Conservation (phyloP, 768 basidiomycete genomes). For the Lactarius psammicola region DNA sequence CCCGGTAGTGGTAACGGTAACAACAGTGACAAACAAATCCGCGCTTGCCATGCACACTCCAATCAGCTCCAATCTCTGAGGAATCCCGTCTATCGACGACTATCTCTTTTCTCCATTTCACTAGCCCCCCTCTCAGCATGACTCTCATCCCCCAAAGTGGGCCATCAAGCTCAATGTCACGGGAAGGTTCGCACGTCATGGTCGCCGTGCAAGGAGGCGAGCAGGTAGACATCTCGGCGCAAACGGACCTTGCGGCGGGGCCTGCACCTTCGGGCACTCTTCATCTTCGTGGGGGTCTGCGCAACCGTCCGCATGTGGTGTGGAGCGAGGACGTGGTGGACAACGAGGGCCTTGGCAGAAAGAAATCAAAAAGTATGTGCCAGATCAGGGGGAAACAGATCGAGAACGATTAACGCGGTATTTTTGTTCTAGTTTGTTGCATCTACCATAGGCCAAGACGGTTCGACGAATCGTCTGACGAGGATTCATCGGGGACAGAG, state of each 20-base stretch:
- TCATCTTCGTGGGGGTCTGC: constrained; percentile 18
- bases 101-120: not conserved
- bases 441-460: constrained; percentile 83
- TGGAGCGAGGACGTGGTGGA: constrained; percentile 68
- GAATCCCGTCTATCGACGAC: not conserved
- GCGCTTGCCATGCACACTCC: too few relatives aligned
- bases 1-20: too few relatives aligned
- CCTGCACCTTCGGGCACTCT: constrained; percentile 1
- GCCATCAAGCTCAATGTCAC: constrained; percentile 4
- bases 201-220: constrained; percentile 9
- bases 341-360: constrained; percentile 85
- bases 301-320: constrained; percentile 50
- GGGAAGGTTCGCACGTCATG: constrained; percentile 15
- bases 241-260: not conserved
- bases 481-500: constrained; percentile 50
- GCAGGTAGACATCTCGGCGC: constrained; percentile 1
- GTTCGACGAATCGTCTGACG: constrained; percentile 82
- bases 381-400: not conserved
- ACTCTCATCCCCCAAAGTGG: constrained; percentile 10
- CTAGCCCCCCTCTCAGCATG: not conserved
- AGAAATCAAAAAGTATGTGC: constrained; percentile 69
- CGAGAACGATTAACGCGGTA: not conserved
- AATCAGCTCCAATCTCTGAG: too few relatives aligned
- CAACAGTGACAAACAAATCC: too few relatives aligned
- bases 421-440: constrained; percentile 70